Conservation (phyloP, 139 green algal species). For the Chlamydomonas asymmetrica region DNA sequence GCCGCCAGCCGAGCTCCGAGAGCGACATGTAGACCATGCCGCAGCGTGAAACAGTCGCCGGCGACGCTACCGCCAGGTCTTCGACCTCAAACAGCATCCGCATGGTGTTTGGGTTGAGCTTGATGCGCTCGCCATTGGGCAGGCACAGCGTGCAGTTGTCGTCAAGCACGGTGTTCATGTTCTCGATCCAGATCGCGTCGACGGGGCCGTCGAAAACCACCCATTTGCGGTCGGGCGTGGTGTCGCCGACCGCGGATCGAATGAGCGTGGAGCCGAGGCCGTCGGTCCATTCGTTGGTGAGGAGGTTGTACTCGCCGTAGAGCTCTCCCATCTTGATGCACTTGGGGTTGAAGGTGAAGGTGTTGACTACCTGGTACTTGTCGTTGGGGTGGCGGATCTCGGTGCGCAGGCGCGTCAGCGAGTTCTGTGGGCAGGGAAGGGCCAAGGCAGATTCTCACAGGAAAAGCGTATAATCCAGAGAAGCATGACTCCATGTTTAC, state of each 20-base stretch:
- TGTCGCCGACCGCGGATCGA: slow-evolving; percentile 69
- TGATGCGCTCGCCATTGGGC: slow-evolving; percentile 86
- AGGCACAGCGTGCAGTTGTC: slow-evolving; percentile 87
- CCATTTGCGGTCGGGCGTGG: slow-evolving; percentile 69
- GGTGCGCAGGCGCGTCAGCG: slow-evolving; percentile 60
- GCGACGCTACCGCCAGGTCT: slow-evolving; percentile 69
- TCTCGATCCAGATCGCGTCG: slow-evolving; percentile 86
- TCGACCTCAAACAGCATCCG: slow-evolving; percentile 82
- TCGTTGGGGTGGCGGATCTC: slow-evolving; percentile 45
- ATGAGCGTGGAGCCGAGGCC: slow-evolving; percentile 79
- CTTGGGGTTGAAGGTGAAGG: slow-evolving; percentile 80
- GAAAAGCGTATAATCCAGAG: no score
- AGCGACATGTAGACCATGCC: slow-evolving; percentile 77
- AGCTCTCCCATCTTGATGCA: slow-evolving; percentile 90
- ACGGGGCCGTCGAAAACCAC: slow-evolving; percentile 83
- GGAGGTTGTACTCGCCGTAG: slow-evolving; percentile 85
- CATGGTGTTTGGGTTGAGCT: slow-evolving; percentile 75
- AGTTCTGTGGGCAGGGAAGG: no score
- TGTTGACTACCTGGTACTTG: slow-evolving; percentile 50
- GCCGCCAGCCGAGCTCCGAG: slow-evolving; percentile 67
- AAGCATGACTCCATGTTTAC: no score
- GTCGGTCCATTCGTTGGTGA: slow-evolving; percentile 89
- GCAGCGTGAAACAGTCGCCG: slow-evolving; percentile 66
- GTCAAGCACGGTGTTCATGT: slow-evolving; percentile 72
- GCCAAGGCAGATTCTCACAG: no score